Conservation (phyloP, 2,329 filamentous ascomycete genomes). For the Pseudopyrenochaeta lycopersici region DNA sequence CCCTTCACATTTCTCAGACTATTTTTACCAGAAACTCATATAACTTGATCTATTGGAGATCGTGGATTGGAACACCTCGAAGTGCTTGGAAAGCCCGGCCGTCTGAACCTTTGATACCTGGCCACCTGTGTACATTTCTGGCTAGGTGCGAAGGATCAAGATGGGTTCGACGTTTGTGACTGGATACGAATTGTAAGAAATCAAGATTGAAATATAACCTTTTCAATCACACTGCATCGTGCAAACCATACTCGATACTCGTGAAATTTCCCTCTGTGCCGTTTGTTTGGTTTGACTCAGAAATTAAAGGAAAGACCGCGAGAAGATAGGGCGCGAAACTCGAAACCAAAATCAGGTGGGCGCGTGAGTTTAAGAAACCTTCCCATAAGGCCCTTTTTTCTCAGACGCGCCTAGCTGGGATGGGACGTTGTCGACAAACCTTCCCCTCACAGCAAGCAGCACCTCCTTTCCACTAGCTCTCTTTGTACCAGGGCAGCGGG, state of each 20-base stretch:
- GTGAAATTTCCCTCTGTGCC: too few relatives aligned
- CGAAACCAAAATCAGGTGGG: too few relatives aligned
- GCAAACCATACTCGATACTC: too few relatives aligned
- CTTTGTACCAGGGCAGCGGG: too few relatives aligned
- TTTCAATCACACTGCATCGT: neutral
- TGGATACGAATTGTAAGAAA: neutral
- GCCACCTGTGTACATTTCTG: neutral
- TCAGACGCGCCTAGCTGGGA: too few relatives aligned
- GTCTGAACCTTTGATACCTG: neutral
- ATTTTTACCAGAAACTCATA: conserved; percentile 26
- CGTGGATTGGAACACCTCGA: neutral
- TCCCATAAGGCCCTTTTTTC: too few relatives aligned
- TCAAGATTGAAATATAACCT: neutral
- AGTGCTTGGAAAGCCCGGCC: neutral
- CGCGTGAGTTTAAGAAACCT: too few relatives aligned
- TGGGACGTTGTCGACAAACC: neutral
- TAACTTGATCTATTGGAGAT: conserved; percentile 14
- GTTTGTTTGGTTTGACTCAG: too few relatives aligned
- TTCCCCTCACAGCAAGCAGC: neutral
- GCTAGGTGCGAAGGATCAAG: neutral
- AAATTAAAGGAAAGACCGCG: too few relatives aligned
- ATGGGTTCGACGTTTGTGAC: neutral
- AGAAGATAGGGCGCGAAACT: too few relatives aligned
- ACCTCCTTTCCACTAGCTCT: neutral
- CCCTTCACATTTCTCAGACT: conserved; percentile 8